A percentile compares a stretch with the other conserved stretches of the same genome.
Evolutionary conservation across 179 eudicot species (phyloP).

Genomic region (Sideroxylon spinosum): DNA sequence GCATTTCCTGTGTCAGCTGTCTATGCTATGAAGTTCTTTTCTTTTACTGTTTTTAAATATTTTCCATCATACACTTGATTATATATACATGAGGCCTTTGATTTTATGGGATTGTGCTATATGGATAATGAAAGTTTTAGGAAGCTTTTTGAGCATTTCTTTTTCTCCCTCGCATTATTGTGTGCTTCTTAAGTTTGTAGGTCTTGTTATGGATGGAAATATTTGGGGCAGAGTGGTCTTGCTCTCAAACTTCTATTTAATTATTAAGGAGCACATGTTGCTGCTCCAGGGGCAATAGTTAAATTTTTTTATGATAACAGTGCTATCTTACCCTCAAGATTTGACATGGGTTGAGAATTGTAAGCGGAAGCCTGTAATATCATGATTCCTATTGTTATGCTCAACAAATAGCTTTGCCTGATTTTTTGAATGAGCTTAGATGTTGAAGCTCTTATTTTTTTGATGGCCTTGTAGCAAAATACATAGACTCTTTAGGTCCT

Average conservation of each 20-base stretch:
- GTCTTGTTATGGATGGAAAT: too few relatives aligned
- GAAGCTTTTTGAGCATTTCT: neutral
- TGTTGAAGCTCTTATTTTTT: neutral
- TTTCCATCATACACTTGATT: neutral
- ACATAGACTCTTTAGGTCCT: neutral
- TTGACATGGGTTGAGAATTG: neutral
- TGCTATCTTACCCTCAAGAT: neutral
- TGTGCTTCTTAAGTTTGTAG: neutral
- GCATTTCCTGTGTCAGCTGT: neutral
- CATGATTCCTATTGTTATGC: neutral
- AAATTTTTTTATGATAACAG: neutral
- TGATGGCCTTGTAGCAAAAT: slow-evolving; percentile 6
- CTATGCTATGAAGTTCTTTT: neutral
- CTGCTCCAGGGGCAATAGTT: neutral
- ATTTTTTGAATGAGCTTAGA: neutral
- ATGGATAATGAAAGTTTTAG: slow-evolving; percentile 1
- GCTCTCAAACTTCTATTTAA: too few relatives aligned
- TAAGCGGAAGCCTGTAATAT: neutral
- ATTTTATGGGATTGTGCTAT: neutral
- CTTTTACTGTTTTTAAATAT: neutral
- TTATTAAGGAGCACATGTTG: too few relatives aligned
- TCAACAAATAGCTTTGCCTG: too few relatives aligned
- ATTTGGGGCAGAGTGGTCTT: too few relatives aligned
- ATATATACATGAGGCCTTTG: neutral
- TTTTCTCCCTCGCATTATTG: neutral